phyloP scores from a whole-genome alignment of 108 stramenopile genomes.

The Schizochytrium sp. region DNA sequence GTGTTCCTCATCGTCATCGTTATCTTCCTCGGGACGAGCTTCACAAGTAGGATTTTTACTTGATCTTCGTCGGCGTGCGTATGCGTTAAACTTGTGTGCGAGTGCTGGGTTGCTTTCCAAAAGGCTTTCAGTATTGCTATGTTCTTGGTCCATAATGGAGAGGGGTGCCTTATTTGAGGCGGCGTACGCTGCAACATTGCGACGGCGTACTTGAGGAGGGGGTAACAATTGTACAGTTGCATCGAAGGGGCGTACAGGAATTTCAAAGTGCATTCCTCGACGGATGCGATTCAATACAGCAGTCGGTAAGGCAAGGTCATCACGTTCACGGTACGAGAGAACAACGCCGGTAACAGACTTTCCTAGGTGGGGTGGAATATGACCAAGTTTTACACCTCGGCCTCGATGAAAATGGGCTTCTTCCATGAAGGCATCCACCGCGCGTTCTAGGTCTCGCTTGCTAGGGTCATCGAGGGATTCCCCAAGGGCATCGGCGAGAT shows the following conservation, averaged over 20 bases:
- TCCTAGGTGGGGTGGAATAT: neutral
- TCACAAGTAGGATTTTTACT: neutral
- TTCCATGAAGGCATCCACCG: slow-evolving; percentile 54
- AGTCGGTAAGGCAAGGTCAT: slow-evolving; percentile 36
- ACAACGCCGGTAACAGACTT: slow-evolving; percentile 53
- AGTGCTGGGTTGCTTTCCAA: neutral
- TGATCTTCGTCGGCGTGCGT: neutral
- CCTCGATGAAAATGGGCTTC: slow-evolving; percentile 47
- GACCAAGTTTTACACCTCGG: slow-evolving; percentile 30
- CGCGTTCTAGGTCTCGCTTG: slow-evolving; percentile 59
- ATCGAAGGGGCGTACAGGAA: slow-evolving; percentile 44
- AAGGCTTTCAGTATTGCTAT: no score
- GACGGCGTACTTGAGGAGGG: neutral
- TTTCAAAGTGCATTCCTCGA: slow-evolving; percentile 58
- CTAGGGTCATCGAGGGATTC: slow-evolving; percentile 51
- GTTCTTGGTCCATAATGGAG: neutral
- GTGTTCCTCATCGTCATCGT: neutral
- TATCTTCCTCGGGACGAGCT: neutral
- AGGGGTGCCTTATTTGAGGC: neutral
- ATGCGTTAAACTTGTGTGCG: neutral
- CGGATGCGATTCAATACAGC: neutral
- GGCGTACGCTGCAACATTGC: neutral
- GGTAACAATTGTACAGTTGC: slow-evolving; percentile 55
- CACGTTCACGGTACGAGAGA: slow-evolving; percentile 56
- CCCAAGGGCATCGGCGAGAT: slow-evolving; percentile 58